Conservation (phyloP, 2,329 filamentous ascomycete species). For the Samsoniella hepiali region DNA sequence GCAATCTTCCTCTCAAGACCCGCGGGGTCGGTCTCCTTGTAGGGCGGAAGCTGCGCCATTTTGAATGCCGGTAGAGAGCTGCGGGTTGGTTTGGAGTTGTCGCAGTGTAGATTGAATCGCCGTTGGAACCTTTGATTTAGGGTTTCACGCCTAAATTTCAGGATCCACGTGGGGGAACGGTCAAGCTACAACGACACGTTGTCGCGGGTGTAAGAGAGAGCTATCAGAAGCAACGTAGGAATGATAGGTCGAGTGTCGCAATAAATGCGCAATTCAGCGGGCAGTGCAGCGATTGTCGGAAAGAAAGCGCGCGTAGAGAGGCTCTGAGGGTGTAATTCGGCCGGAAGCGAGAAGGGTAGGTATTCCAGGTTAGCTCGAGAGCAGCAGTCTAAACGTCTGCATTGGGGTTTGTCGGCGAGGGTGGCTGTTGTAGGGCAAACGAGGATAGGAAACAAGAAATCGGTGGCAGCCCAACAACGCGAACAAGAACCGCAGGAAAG, state of each 20-base stretch:
- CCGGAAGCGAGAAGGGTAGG: background rate
- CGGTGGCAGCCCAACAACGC: background rate
- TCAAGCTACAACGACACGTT: background rate
- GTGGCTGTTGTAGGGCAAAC: background rate
- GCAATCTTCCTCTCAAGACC: slow-evolving; percentile 14
- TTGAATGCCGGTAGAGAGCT: background rate
- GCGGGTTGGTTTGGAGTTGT: background rate
- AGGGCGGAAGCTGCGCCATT: slow-evolving; percentile 13
- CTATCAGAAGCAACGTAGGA: background rate
- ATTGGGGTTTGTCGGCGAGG: background rate
- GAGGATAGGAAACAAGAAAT: background rate
- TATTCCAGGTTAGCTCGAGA: background rate
- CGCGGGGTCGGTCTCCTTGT: slow-evolving; percentile 5
- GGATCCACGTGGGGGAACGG: slow-evolving; percentile 10
- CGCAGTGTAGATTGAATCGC: background rate
- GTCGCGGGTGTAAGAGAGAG: background rate
- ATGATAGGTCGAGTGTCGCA: background rate
- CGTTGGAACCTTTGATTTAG: background rate
- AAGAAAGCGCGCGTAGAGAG: background rate
- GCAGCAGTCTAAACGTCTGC: background rate
- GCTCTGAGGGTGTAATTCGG: background rate
- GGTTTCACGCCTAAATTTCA: background rate
- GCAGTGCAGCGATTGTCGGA: background rate
- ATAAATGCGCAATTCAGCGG: background rate
- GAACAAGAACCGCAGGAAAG: background rate